Evolutionary conservation across 2,329 filamentous ascomycete species (phyloP), one percentile per base, ranked within the genome.

Genomic region (Tolypocladium tundrense): DNA sequence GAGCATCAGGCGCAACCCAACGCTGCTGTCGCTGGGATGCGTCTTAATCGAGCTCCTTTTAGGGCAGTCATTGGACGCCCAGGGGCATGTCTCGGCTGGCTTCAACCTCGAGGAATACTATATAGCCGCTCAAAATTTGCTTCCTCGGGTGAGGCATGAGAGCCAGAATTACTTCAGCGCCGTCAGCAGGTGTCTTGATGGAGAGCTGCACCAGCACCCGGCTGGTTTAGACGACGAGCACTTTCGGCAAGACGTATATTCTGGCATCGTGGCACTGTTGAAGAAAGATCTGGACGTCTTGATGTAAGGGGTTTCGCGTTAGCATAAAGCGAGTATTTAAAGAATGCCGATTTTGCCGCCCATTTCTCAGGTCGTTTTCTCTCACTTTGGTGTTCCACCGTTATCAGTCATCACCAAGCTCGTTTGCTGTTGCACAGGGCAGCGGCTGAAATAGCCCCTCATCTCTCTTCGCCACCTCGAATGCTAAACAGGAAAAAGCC

Each of bases 21-120:
- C 59, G 0, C 52, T 66, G n/a, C 57, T 64, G 1, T 59, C 57
- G 0, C 60, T 67, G 2, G 63, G 65, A 1, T 55, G 63, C 4
- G 37, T 67, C 0, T 57, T 67, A 16, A 58, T 66, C 13, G 65
- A 67, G 52, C 45, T 67, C 24, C 60, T 60, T 0, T 50, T 62
- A 0, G 62, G 61, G 0, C 40, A 59, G 1, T 56, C 59, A 0
- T 33, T 64, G 8, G 48, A 60, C n/a, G 43, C 57, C 24, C 42
- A 24, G 21, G 42, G 21, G 10, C 10, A 24, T 13, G 11, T 39
- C 33, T 50, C 42, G 2, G n/a, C 33, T 8, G 24, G n/a, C 8
- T 24, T 16, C 8, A 13, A 33, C n/a, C 33, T 56, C 5, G 16
- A 39, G 33, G 24, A 19, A 4, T 51, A 56, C 27, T 61, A 57